Conservation (phyloP, 306 rosid genomes). For the Trifolium dubium region DNA sequence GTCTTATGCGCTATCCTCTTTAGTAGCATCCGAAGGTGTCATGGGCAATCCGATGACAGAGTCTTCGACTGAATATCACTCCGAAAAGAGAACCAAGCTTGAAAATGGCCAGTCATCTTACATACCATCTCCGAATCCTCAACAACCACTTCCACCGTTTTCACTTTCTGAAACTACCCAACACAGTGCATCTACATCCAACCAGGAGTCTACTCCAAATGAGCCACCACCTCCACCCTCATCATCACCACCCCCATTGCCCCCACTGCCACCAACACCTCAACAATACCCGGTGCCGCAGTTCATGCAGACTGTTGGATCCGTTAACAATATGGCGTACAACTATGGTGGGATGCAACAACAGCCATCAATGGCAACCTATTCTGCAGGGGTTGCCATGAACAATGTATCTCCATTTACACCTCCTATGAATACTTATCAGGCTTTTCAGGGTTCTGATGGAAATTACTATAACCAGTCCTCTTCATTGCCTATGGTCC, state of each 20-base stretch:
- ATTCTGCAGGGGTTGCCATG: conserved; percentile 56
- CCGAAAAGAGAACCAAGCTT: conserved; percentile 82
- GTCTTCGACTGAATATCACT: conserved; percentile 62
- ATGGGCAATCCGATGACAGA: conserved; percentile 66
- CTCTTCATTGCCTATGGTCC: conserved; percentile 82
- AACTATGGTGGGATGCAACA: conserved; percentile 68
- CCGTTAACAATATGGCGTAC: conserved; percentile 59
- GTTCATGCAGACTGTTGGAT: conserved; percentile 69
- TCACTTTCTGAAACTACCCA: conserved; percentile 62
- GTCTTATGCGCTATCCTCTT: conserved; percentile 87
- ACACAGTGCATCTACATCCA: conserved; percentile 53
- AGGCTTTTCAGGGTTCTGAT: conserved; percentile 85
- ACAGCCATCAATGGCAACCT: conserved; percentile 60
- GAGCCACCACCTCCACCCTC: conserved; percentile 88
- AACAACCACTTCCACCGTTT: conserved; percentile 61
- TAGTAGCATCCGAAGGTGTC: conserved; percentile 97
- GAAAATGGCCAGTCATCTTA: conserved; percentile 53
- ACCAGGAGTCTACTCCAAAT: conserved; percentile 63
- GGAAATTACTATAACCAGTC: conserved; percentile 79
- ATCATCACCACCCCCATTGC: conserved; percentile 85
- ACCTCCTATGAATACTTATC: conserved; percentile 64
- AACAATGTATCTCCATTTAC: conserved; percentile 57
- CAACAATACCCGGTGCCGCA: conserved; percentile 78
- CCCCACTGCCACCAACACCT: conserved; percentile 80
- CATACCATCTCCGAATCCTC: conserved; percentile 57